Evolutionary conservation across 176 grass and related monocot species (phyloP), one percentile per base, ranked within the genome.

Genomic region (Paspalum vaginatum): DNA sequence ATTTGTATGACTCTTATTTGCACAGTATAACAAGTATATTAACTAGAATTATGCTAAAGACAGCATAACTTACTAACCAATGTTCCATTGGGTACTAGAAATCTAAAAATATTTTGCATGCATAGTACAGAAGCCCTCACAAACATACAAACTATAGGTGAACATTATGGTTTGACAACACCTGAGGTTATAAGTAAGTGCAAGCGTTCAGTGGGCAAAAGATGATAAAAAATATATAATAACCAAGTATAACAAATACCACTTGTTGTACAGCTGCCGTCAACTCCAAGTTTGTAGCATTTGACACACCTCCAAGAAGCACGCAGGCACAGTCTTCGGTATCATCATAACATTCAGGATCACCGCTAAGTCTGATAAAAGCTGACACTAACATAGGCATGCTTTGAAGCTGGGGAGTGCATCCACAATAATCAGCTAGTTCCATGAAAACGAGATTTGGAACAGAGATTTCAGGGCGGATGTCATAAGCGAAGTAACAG

Each of bases 401-500:
- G 13, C 42, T 40, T 38, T n/a, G 4, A 21, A 67, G 40, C 5
- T 21, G 20, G 5, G 40, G 64, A 67, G 64, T 44, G 18, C 9
- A 0, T 9, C 64, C 64, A 0, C 0, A 0, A 21, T 21, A 21
- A 7, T 0, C 18, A 2, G 0, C 2, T 1, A 67, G 40, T 1
- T 9, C 2, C 20, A 67, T 39, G 12, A 10, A n/a, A 7, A 8
- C 41, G 21, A 44, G 64, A 44, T 42, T 67, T 21, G 40, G 64
- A 40, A 0, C 5, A 21, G 41, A 22, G 0, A 44, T 44, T 40
- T 11, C 4, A 21, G 8, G 20, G 9, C 64, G 18, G 0, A 9
- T 1, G 18, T 2, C 0, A 11, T n/a, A 17, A 7, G 9, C 0
- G 20, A 13, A 2, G 2, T 43, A 1, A 67, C 11, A 20, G 0